phyloP scores from a whole-genome alignment of 2,329 filamentous ascomycete genomes.

The Phialophora tarda region DNA sequence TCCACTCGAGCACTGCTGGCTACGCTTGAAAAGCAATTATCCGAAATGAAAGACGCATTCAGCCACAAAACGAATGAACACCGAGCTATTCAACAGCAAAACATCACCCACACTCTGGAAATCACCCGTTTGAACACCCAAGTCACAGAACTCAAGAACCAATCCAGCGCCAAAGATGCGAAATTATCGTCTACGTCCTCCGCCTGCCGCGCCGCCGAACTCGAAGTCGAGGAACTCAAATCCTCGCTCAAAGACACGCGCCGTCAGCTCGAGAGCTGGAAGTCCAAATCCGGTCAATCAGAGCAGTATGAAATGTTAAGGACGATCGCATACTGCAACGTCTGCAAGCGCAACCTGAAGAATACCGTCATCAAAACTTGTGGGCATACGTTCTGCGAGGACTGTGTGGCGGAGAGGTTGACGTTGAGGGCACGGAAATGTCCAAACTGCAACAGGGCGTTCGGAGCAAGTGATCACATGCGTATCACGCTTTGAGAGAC shows the following conservation, averaged over 20 bases:
- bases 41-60: conserved; percentile 80
- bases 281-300: conserved; percentile 49
- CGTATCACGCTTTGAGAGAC: conserved; percentile 51
- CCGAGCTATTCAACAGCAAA: conserved; percentile 74
- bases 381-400: conserved; percentile 90
- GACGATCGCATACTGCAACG: conserved; percentile 77
- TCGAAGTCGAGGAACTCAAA: conserved; percentile 79
- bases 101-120: conserved; percentile 70
- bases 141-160: conserved; percentile 73
- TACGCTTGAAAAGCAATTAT: conserved; percentile 89
- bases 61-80: conserved; percentile 72
- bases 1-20: conserved; percentile 75
- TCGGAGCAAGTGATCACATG: conserved; percentile 91
- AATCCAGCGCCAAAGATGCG: conserved; percentile 77
- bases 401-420: conserved; percentile 87
- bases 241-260: conserved; percentile 76
- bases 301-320: conserved; percentile 37
- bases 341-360: conserved; percentile 92
- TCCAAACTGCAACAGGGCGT: conserved; percentile 88
- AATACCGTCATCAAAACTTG: conserved; percentile 92
- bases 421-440: conserved; percentile 92
- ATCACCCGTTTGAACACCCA: conserved; percentile 71
- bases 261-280: conserved; percentile 85
- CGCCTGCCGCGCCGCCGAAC: conserved; percentile 65
- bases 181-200: conserved; percentile 68